A percentile compares a stretch with the other conserved stretches of the same genome.
phyloP scores from a whole-genome alignment of 2,329 filamentous ascomycete genomes.

The Colletotrichum sp. region DNA sequence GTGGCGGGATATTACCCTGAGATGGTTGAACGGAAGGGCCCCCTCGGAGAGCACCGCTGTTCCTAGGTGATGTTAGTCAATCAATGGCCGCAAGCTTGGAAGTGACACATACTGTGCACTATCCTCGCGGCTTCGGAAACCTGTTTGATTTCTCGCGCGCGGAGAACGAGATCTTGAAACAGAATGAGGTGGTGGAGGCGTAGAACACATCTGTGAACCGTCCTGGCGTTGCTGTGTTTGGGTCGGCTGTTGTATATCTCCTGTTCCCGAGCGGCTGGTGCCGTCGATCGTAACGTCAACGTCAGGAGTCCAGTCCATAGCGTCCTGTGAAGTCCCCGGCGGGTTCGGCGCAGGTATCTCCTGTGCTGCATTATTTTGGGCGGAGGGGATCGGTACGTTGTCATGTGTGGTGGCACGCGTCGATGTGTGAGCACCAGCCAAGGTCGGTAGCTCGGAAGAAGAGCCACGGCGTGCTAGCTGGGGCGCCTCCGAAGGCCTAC shows the following conservation, averaged over 20 bases:
- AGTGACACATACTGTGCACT: background rate
- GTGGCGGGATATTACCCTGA: background rate
- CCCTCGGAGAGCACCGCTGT: background rate
- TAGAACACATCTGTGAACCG: background rate
- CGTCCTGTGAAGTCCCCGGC: background rate
- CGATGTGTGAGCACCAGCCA: background rate
- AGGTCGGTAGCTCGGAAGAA: background rate
- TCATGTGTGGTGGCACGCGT: background rate
- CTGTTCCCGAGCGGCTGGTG: background rate
- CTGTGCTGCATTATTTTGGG: background rate
- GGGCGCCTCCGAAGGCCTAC: background rate
- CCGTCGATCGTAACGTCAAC: background rate
- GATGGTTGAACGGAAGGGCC: background rate
- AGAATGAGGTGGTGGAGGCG: background rate
- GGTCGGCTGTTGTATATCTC: background rate
- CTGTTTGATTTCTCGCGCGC: background rate
- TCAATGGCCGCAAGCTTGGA: background rate
- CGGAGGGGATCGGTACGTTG: background rate
- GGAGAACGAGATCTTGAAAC: background rate
- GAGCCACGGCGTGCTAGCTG: background rate
- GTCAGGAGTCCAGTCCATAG: background rate
- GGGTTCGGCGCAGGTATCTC: background rate
- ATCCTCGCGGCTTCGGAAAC: background rate
- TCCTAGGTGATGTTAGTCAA: background rate
- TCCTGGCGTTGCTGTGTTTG: background rate